Conservation (phyloP, 116 monocot genomes). For the Papilionanthe hybrid region DNA sequence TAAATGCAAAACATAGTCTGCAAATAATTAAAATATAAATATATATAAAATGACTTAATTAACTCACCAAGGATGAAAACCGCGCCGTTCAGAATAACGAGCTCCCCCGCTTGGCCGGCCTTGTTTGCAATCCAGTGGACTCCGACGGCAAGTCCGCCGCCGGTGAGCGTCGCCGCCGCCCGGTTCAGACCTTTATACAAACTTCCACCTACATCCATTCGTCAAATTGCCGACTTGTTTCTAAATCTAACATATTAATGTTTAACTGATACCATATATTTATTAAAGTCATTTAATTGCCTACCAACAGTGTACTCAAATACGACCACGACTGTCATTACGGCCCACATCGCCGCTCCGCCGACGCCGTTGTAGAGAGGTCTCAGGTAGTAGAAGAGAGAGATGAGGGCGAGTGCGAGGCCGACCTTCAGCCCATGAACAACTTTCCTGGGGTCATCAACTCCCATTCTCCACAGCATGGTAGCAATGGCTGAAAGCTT, state of each 20-base stretch:
- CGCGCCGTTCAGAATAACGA: constrained; percentile 39
- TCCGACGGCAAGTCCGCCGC: constrained; percentile 55
- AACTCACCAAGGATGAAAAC: constrained; percentile 64
- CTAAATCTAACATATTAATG: too few relatives aligned
- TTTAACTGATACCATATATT: too few relatives aligned
- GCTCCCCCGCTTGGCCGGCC: constrained; percentile 43
- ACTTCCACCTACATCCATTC: constrained; percentile 40
- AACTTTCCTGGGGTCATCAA: constrained; percentile 61
- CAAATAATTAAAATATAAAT: not conserved
- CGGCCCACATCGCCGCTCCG: constrained; percentile 67
- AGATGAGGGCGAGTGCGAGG: constrained; percentile 48
- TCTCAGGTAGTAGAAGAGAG: constrained; percentile 70
- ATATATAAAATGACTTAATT: not conserved
- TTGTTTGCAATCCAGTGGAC: constrained; percentile 52
- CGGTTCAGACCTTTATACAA: constrained; percentile 77
- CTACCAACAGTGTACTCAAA: constrained; percentile 73
- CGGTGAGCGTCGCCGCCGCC: constrained; percentile 40
- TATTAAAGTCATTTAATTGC: not conserved
- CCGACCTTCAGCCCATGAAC: constrained; percentile 69
- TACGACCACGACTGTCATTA: constrained; percentile 69
- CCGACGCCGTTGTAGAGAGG: constrained; percentile 68
- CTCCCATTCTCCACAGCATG: constrained; percentile 45
- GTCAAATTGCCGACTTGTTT: too few relatives aligned
- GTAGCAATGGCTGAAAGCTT: constrained; percentile 12
- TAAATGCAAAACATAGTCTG: too few relatives aligned